Evolutionary conservation across 73 alveolate species (phyloP), one percentile per base, ranked within the genome.

Genomic region (Paramecium pentaurelia): DNA sequence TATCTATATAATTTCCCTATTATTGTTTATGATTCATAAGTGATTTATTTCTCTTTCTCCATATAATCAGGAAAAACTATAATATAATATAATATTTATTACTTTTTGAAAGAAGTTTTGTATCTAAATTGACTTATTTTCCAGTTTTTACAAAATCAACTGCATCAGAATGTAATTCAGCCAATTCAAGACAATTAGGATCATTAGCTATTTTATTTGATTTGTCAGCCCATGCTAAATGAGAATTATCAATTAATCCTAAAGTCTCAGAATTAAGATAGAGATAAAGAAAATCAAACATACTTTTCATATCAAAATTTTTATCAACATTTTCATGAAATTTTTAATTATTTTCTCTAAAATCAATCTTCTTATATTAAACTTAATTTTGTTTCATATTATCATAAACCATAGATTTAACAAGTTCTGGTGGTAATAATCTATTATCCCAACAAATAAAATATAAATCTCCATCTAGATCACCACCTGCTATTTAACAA

Each of bases 131-230:
- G 87, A 95, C 93, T 80, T 87, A 25, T 38, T 8, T 58, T 6
- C 99, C 99, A 86, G 89, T 88, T 93, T 97, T 97, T 68, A 95
- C 98, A 83, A 96, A 96, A 89, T 97, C 99, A 34, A 97, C 98
- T 6, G 99, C 99, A 18, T 95, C 88, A n/a, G 97, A 90, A 93
- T 95, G 98, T 60, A 94, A 86, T 83, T 95, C 95, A 59, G 98
- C 95, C 86, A 97, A 92, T 87, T 90, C 92, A 38, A 94, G 38
- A 71, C 99, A 96, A 86, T 64, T 94, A 14, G 92, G 94, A 87
- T 96, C 97, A 86, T 87, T 86, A 1, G 99, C 98, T 28, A 80
- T 86, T 6, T 77, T 70, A 37, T 77, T 73, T 68, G 95, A 94
- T 77, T 89, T 89, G 89, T 96, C 99, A 14, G 99, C 99, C 60